phyloP scores from a whole-genome alignment of 2,329 filamentous ascomycete genomes.

The Colletotrichum falcatum region DNA sequence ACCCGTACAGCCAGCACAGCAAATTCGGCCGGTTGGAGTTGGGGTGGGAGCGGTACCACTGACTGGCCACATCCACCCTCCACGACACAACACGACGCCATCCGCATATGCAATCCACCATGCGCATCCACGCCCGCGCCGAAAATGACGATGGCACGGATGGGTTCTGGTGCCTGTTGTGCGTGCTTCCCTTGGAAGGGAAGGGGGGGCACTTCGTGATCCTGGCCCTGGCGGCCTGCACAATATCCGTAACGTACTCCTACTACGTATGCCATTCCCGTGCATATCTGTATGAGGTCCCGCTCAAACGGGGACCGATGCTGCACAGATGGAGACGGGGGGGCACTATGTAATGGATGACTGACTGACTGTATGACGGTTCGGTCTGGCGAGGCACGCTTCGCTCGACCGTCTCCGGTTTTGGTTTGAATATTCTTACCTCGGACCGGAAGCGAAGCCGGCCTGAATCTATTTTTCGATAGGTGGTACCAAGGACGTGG shows the following conservation, averaged over 20 bases:
- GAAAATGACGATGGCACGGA: conserved; percentile 33
- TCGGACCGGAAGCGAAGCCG: conserved; percentile 27
- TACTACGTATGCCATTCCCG: no score
- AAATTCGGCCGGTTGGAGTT: neutral
- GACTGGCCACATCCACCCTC: conserved; percentile 7
- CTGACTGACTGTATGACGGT: conserved; percentile 11
- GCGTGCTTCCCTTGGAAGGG: conserved; percentile 22
- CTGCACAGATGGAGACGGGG: neutral
- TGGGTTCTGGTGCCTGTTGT: conserved; percentile 6
- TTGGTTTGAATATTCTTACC: conserved; percentile 30
- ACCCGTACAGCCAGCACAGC: neutral
- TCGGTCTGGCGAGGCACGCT: conserved; percentile 9
- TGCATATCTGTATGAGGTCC: conserved; percentile 20
- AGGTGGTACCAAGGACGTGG: conserved; percentile 9
- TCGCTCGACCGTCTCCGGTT: neutral
- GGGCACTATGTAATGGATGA: conserved; percentile 11
- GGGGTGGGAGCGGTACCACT: neutral
- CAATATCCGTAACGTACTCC: conserved; percentile 34
- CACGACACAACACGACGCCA: conserved; percentile 1
- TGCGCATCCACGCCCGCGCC: conserved; percentile 23
- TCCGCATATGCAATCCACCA: conserved; percentile 26
- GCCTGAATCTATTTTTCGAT: conserved; percentile 4
- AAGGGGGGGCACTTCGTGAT: conserved; percentile 19
- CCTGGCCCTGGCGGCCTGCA: conserved; percentile 18
- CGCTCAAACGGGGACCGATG: neutral